phyloP scores from a whole-genome alignment of 2,329 filamentous ascomycete species.

The Nothomitra cinnamomea region DNA sequence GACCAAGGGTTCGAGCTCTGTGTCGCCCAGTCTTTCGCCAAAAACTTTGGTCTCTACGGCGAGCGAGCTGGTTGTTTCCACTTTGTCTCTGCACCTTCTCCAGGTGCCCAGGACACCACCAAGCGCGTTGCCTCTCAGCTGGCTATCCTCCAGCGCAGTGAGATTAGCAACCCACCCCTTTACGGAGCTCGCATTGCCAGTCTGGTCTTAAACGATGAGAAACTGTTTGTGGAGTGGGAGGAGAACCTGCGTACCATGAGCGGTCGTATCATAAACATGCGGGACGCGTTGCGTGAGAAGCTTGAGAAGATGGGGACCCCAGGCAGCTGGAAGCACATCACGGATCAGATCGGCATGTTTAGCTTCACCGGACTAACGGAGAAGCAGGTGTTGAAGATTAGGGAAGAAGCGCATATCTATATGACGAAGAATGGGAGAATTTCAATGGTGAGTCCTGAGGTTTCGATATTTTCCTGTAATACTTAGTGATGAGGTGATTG shows the following conservation, averaged over 20 bases:
- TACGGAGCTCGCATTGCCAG: conserved; percentile 85
- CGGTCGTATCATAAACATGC: conserved; percentile 87
- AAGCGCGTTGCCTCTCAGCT: conserved; percentile 68
- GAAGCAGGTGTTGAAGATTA: conserved; percentile 53
- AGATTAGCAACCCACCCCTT: conserved; percentile 92
- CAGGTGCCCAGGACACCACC: conserved; percentile 44
- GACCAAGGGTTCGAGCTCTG: conserved; percentile 64
- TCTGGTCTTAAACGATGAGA: conserved; percentile 64
- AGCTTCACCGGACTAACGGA: conserved; percentile 73
- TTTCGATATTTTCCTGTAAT: background rate
- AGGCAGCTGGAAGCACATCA: conserved; percentile 92
- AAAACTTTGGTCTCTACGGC: conserved; percentile 69
- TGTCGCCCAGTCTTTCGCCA: conserved; percentile 35
- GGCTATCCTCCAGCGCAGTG: conserved; percentile 83
- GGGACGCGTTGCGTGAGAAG: conserved; percentile 56
- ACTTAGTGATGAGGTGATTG: background rate
- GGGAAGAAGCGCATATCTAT: conserved; percentile 59
- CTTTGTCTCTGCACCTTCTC: conserved; percentile 58
- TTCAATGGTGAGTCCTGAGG: conserved; percentile 45
- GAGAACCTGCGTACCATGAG: conserved; percentile 86
- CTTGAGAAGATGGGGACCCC: conserved; percentile 76
- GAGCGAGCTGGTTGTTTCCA: conserved; percentile 95
- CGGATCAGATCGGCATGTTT: conserved; percentile 99
- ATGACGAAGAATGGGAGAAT: conserved; percentile 97
- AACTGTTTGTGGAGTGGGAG: conserved; percentile 82